Percentiles rank a stretch among this genome's conserved stretches.
Evolutionary conservation across 495 filamentous ascomycete species (phyloP).

Genomic region (Bathelium albidoporum): DNA sequence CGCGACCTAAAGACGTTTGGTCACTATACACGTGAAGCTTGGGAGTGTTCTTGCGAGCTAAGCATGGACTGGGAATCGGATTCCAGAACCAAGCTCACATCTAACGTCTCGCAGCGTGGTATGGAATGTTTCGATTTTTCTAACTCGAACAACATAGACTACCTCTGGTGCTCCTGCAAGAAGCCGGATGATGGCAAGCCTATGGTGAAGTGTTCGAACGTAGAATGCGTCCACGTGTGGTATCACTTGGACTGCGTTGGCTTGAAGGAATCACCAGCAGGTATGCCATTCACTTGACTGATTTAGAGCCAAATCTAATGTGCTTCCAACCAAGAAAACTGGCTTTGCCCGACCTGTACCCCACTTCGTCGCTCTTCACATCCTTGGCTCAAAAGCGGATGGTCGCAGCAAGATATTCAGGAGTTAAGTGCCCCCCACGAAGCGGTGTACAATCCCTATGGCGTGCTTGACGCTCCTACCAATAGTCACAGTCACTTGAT

Average conservation of each 20-base stretch:
- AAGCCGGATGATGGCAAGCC: neutral
- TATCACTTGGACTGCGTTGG: neutral
- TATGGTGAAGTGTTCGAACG: neutral
- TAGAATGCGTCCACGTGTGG: neutral
- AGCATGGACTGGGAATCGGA: too few relatives aligned
- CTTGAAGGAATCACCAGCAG: neutral
- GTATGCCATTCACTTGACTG: neutral
- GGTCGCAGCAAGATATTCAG: neutral
- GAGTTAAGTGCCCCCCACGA: neutral
- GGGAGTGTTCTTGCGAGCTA: too few relatives aligned
- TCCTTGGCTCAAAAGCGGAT: neutral
- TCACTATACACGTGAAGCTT: too few relatives aligned
- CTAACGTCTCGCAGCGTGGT: too few relatives aligned
- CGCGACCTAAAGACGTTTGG: too few relatives aligned
- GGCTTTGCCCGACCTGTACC: neutral
- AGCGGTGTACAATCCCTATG: neutral
- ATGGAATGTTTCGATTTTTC: too few relatives aligned
- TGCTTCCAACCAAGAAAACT: neutral
- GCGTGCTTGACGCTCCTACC: neutral
- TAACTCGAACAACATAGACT: too few relatives aligned
- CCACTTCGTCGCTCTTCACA: neutral
- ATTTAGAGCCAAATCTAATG: neutral
- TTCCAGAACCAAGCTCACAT: too few relatives aligned
- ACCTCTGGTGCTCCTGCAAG: neutral
- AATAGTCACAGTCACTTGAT: neutral